These are phyloP conservation scores for Amanita jacksonii DNA, from an alignment of 768 basidiomycete species.

Conservation along the genomic window DNA sequence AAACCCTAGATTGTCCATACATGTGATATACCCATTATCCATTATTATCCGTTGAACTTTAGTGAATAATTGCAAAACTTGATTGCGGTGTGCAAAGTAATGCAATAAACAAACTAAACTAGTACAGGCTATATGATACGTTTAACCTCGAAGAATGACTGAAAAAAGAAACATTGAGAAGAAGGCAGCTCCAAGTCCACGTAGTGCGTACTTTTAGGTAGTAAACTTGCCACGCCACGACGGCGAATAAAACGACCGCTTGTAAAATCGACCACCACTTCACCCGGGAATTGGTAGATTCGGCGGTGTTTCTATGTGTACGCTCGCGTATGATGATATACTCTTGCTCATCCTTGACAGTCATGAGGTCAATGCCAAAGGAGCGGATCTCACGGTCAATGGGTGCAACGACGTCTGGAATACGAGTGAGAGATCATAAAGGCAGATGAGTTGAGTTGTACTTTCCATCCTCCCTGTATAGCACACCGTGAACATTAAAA, in stretches of 20 bases:
- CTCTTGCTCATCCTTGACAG: slow-evolving; percentile 98
- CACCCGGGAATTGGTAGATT: slow-evolving; percentile 88
- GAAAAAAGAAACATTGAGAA: slow-evolving; percentile 8
- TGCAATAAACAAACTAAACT: slow-evolving; percentile 9
- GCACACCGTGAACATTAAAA: slow-evolving; percentile 97
- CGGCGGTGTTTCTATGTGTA: slow-evolving; percentile 89
- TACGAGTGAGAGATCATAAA: neutral
- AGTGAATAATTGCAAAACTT: no score
- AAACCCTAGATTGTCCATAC: neutral
- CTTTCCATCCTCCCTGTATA: slow-evolving; percentile 86
- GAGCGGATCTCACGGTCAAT: slow-evolving; percentile 92
- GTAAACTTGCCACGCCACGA: slow-evolving; percentile 96
- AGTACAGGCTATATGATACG: slow-evolving; percentile 56
- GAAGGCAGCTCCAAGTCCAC: slow-evolving; percentile 9
- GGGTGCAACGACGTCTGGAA: slow-evolving; percentile 77
- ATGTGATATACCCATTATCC: neutral
- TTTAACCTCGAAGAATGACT: slow-evolving; percentile 90
- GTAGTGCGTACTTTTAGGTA: slow-evolving; percentile 69
- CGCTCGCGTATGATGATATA: slow-evolving; percentile 94
- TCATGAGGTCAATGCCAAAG: slow-evolving; percentile 67
- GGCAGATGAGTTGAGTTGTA: slow-evolving; percentile 3
- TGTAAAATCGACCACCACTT: slow-evolving; percentile 99
- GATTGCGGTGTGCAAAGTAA: no score
- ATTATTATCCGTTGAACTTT: no score
- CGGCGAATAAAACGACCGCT: slow-evolving; percentile 73